Evolutionary conservation across 164 flowering plant genomes (phyloP).

Genomic region (Piper longum): DNA sequence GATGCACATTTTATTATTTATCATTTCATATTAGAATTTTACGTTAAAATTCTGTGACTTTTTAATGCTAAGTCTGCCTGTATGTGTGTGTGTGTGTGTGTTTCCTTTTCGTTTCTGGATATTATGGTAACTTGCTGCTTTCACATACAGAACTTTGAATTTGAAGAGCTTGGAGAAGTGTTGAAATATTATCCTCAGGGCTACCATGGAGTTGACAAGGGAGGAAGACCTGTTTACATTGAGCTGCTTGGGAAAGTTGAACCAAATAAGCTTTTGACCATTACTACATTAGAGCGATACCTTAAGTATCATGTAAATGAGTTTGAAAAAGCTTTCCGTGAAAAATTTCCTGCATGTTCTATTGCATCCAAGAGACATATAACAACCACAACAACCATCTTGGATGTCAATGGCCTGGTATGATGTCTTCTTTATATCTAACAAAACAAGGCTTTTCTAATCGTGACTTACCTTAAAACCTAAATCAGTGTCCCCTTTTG

Average conservation of each 20-base stretch:
- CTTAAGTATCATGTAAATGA: conserved; percentile 88
- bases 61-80: too few relatives aligned
- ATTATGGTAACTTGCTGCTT: neutral
- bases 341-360: conserved; percentile 91
- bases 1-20: neutral
- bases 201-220: conserved; percentile 94
- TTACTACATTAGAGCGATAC: conserved; percentile 73
- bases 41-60: too few relatives aligned
- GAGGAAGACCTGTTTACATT: conserved; percentile 89
- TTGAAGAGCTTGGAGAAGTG: conserved; percentile 80
- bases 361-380: conserved; percentile 75
- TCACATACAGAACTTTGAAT: conserved; percentile 52
- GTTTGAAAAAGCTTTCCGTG: conserved; percentile 70
- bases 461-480: too few relatives aligned
- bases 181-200: conserved; percentile 88
- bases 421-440: conserved; percentile 5
- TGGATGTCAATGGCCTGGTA: conserved; percentile 97
- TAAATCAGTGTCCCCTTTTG: too few relatives aligned
- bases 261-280: conserved; percentile 63
- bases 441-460: too few relatives aligned
- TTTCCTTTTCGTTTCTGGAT: neutral
- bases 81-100: too few relatives aligned
- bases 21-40: neutral
- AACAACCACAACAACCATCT: conserved; percentile 66
- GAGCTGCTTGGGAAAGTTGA: conserved; percentile 94